A percentile compares a stretch with the other conserved stretches of the same genome.
phyloP scores from a whole-genome alignment of 495 filamentous ascomycete species.

The Astrocystis sublimbata region DNA sequence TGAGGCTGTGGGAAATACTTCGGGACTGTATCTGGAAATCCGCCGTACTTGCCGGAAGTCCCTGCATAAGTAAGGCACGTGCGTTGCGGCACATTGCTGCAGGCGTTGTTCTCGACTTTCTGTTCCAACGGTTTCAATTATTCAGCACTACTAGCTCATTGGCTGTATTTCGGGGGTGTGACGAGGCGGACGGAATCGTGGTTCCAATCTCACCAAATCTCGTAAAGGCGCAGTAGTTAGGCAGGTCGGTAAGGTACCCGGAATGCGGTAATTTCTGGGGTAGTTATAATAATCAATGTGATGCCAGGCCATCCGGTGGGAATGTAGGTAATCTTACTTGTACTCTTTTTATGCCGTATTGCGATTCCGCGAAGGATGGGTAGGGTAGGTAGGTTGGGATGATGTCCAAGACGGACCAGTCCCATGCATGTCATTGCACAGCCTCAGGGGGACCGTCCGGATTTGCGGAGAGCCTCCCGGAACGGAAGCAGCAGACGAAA shows the following conservation, averaged over 20 bases:
- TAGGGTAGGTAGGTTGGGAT: not conserved
- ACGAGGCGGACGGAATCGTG: not conserved
- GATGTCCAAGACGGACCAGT: too few species aligned
- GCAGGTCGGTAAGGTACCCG: too few species aligned
- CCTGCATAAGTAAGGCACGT: too few species aligned
- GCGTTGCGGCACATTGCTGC: not conserved
- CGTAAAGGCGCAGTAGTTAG: too few species aligned
- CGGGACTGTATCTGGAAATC: not conserved
- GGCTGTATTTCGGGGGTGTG: not conserved
- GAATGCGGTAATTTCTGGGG: not conserved
- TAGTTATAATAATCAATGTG: not conserved
- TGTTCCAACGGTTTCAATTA: not conserved
- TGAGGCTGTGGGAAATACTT: not conserved
- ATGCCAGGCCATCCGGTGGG: not conserved
- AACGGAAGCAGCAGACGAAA: not conserved
- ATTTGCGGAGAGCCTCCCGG: constrained; percentile 2
- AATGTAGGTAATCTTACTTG: not conserved
- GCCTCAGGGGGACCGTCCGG: constrained; percentile 1
- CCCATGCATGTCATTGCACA: too few species aligned
- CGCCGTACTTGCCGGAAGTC: not conserved
- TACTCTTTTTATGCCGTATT: not conserved
- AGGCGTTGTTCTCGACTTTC: not conserved
- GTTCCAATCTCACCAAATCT: not conserved
- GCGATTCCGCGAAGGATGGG: not conserved
- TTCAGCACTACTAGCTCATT: not conserved